Evolutionary conservation across 306 rosid species (phyloP), one percentile per base, ranked within the genome.

Genomic region (Corylus americana): DNA sequence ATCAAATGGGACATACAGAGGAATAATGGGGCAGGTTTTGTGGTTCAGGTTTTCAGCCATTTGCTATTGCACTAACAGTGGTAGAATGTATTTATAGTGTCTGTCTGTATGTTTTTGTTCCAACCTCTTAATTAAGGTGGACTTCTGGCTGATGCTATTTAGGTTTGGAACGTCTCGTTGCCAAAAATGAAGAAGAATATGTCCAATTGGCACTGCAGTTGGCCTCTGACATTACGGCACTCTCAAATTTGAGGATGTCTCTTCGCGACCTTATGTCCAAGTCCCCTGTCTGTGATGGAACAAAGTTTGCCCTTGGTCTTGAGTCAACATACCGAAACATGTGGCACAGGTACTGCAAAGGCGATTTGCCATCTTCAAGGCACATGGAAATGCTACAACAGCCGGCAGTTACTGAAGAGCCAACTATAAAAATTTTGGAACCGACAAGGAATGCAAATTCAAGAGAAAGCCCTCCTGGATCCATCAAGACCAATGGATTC

Each of bases 281-380:
- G 86, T 92, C 98, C 39, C 96, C 98, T 13, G 84, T 92, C 45
- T 94, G 99, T 77, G 91, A 94, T 68, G 98, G 97, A 45, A 87
- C 89, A 48, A 92, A 90, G 53, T 94, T 90, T 63, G 62, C 71
- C 74, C 88, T 45, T 53, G 94, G 97, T 69, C 83, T 94, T 45
- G 98, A 94, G 78, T 90, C 90, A 18, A 55, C 86, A 51, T 93
- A 90, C 76, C 83, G 99, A 67, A 86, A 85, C 53, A 91, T 95
- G 90, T 95, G 99, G 99, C 85, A 76, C 70, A 83, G 92, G 74
- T 95, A 95, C 84, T 95, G 99, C 76, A 83, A 91, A 73, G 99
- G 99, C 25, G 99, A 95, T 29, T 89, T 91, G 71, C 99, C 98
- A 20, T 91, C 99, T 80, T 86, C 85, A 78, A 87, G 84, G 79